Evolutionary conservation across 257 asterid genomes (phyloP), one percentile per base, ranked within the genome.

Genomic region (Penstemon davidsonii): DNA sequence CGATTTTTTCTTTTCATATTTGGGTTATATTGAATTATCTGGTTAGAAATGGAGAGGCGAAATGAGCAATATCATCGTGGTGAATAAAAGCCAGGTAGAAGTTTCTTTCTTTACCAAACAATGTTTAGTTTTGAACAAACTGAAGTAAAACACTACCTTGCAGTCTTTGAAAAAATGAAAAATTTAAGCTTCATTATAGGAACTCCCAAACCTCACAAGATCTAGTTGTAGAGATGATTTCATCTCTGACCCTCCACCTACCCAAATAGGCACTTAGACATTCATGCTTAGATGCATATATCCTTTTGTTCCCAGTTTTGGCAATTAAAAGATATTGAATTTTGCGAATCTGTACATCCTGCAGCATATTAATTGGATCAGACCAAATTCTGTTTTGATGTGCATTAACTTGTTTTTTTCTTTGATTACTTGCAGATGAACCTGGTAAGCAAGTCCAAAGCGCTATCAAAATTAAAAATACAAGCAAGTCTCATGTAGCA

Each of bases 361-460:
- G 39, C 12, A 37, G 19, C 33, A 25, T 25, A 25, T 25, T 25
- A 25, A 25, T 25, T 25, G 33, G 33, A 25, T 25, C 33, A 25
- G 18, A 6, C 66, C 39, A 38, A 60, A 13, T 13, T 41, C 51
- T 19, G 18, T 44, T 19, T 25, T 3, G 15, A 8, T 36, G 9
- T 62, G 67, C 18, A 61, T 42, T 43, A 12, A 13, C 50, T 67
- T 61, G 45, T 37, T 60, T 70, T 76, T 55, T 49, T 50, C 62
- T 73, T 66, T 68, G 19, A 62, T 18, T 15, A 41, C 38, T 44
- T 70, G 75, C 68, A 93, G 99, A 90, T 78, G 99, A 90, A 82
- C 91, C 99, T 19, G 99, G 99, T 55, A 90, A 90, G 75, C 99
- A 90, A 81, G 94, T 58, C 74, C 84, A 86, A 54, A 93, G 97